These are phyloP conservation scores for Aplosporella prunicola DNA, from an alignment of 2,329 filamentous ascomycete genomes.

Conservation along the genomic window DNA sequence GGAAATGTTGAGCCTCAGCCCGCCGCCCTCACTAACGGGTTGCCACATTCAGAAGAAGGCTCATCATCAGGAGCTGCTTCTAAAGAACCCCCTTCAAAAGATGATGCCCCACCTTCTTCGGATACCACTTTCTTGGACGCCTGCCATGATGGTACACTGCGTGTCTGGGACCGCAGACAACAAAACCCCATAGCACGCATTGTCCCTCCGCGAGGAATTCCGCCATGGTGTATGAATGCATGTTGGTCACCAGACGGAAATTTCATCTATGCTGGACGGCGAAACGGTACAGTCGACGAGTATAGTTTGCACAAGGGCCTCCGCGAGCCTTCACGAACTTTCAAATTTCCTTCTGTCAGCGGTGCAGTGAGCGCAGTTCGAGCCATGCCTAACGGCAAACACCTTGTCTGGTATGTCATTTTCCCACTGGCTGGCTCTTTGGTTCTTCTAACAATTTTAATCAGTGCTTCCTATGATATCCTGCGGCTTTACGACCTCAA, in stretches of 20 bases:
- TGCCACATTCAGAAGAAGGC: conserved; percentile 43
- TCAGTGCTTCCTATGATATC: conserved; percentile 82
- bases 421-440: conserved; percentile 5
- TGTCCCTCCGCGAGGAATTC: conserved; percentile 60
- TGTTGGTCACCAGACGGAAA: conserved; percentile 97
- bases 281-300: conserved; percentile 91
- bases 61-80: conserved; percentile 13
- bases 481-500: conserved; percentile 83
- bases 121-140: conserved; percentile 81
- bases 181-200: conserved; percentile 72
- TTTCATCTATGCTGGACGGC: conserved; percentile 81
- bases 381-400: conserved; percentile 85
- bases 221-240: conserved; percentile 95
- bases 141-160: conserved; percentile 74
- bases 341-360: conserved; percentile 83
- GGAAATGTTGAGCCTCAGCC: conserved; percentile 12
- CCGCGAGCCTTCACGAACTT: conserved; percentile 63
- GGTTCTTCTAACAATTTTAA: background rate
- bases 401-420: conserved; percentile 73
- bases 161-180: conserved; percentile 85
- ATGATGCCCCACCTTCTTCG: conserved; percentile 43
- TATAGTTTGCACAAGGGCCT: conserved; percentile 76
- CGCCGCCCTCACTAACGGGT: conserved; percentile 33
- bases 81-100: conserved; percentile 19
- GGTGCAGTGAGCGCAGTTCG: conserved; percentile 81